Base-by-base conservation (phyloP, 1,284 basidiomycete species). In the Gymnopus androsaceus region DNA sequence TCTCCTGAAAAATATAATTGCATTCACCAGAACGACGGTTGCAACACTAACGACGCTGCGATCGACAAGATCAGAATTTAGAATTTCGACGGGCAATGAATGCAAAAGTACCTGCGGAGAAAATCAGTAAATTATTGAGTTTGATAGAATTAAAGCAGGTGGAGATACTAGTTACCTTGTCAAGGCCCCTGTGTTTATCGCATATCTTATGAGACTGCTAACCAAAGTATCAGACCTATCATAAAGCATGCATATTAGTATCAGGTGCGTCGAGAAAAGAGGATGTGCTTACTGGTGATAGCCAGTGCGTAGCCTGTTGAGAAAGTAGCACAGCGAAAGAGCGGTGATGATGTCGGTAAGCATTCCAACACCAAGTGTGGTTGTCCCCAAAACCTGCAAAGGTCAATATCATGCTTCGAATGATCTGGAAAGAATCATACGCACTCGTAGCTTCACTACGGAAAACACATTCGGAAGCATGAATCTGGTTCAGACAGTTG, bases 151-250 rank as follows among this genome's bases (percentile, higher is more conserved):
- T 12, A 31, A 46, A 23, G 8, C 15, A 38, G 7, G 8, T 34
- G 46, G 15, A 19, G 47, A n/a, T n/a, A n/a, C n/a, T n/a, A n/a
- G 7, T 50, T 67, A 84, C 84, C 81, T 81, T 8, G 85, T 87
- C 42, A 88, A 48, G 8, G 76, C 69, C n/a, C 86, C 83, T 0
- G 83, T 85, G 61, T 83, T 84, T 54, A 85, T 76, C 9, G 78
- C 77, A 62, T 78, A 78, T 54, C 65, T 65, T 31, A 72, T 70
- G 6, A 80, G 64, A 49, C 66, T 77, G 59, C 80, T 81, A 34
- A 88, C 79, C n/a, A 87, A 70, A 4, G 80, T 80, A 66, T 87
- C 80, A 41, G 81, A 78, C 41, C 85, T 88, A 61, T 5, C 25
- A 58, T 34, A 41, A 50, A 25, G 33, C 11, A 51, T 50, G 31